Percentiles rank a stretch among this genome's conserved stretches.
These are phyloP conservation scores for Daldinia caldariorum DNA, from an alignment of 495 filamentous ascomycete species.

Conservation along the genomic window DNA sequence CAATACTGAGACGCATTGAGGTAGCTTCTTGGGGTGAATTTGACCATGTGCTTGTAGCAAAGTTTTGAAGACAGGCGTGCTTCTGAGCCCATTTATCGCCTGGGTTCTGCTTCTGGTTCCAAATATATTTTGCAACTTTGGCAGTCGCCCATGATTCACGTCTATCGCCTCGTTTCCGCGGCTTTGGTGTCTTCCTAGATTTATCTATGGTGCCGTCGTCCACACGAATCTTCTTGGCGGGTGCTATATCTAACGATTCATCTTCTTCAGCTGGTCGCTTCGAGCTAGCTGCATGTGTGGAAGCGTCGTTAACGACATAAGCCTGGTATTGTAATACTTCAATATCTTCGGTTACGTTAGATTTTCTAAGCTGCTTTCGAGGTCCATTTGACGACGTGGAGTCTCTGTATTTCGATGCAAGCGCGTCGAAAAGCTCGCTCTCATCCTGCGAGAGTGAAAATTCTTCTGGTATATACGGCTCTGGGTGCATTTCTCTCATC, in stretches of 20 bases:
- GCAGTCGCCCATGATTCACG: conserved; percentile 46
- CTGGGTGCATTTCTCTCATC: conserved; percentile 55
- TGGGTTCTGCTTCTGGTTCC: conserved; percentile 41
- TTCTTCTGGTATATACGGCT: conserved; percentile 55
- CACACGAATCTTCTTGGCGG: conserved; percentile 32
- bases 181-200: conserved; percentile 20
- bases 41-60: conserved; percentile 43
- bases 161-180: conserved; percentile 35
- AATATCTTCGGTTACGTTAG: conserved; percentile 38
- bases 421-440: conserved; percentile 42
- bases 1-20: conserved; percentile 18
- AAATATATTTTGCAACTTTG: conserved; percentile 44
- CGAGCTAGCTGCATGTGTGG: conserved; percentile 11
- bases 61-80: conserved; percentile 39
- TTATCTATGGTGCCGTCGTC: conserved; percentile 12
- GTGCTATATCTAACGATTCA: conserved; percentile 3
- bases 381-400: conserved; percentile 10
- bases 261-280: conserved; percentile 39
- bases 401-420: conserved; percentile 39
- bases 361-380: conserved; percentile 16
- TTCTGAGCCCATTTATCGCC: conserved; percentile 42
- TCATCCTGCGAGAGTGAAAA: conserved; percentile 56
- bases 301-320: conserved; percentile 28
- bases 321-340: conserved; percentile 44
- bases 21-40: conserved; percentile 21